phyloP scores from a whole-genome alignment of 768 basidiomycete species.

The Tulasnella sp. region DNA sequence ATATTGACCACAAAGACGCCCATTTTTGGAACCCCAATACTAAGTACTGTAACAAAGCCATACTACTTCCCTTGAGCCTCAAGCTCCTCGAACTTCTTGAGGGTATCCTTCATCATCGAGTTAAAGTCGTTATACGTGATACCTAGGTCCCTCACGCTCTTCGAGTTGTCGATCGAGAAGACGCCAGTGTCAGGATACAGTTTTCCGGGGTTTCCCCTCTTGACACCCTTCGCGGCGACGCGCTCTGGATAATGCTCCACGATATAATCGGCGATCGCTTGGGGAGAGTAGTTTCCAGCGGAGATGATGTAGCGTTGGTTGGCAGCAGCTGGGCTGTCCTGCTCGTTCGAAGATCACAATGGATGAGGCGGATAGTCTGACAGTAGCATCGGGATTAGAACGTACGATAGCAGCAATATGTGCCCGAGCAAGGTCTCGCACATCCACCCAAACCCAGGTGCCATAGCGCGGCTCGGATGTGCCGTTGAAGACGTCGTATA shows the following conservation, averaged over 20 bases:
- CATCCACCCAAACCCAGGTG: slow-evolving; percentile 27
- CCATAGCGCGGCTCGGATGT: neutral
- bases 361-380: neutral
- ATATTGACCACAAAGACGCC: too few relatives aligned
- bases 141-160: slow-evolving; percentile 2
- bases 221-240: neutral
- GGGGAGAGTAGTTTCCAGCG: slow-evolving; percentile 13
- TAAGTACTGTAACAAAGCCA: neutral
- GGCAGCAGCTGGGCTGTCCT: neutral
- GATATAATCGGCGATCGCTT: slow-evolving; percentile 5
- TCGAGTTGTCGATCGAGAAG: slow-evolving; percentile 12
- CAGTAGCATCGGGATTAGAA: neutral
- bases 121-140: neutral
- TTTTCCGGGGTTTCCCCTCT: slow-evolving; percentile 3
- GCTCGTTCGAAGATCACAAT: neutral
- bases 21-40: too few relatives aligned
- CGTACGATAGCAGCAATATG: slow-evolving; percentile 26
- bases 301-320: slow-evolving; percentile 20
- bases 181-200: slow-evolving; percentile 12
- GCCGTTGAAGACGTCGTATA: too few relatives aligned
- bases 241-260: slow-evolving; percentile 19
- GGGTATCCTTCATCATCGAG: slow-evolving; percentile 8
- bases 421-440: slow-evolving; percentile 28
- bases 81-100: neutral
- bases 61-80: neutral